These are phyloP conservation scores for Pouteria campechiana DNA, from an alignment of 179 eudicot genomes.

Conservation along the genomic window DNA sequence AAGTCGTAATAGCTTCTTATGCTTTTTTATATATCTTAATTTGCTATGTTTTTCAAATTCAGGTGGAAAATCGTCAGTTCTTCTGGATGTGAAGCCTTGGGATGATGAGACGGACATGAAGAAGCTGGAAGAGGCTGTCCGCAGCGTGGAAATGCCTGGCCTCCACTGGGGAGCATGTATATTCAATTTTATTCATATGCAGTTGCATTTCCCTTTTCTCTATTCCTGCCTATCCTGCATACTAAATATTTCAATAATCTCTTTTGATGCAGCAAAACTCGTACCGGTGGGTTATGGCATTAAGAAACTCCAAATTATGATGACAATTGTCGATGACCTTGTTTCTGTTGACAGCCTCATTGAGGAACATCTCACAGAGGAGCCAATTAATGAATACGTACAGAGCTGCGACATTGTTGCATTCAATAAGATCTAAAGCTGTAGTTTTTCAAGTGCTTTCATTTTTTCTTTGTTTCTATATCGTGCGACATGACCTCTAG, in stretches of 20 bases:
- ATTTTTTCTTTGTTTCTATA: too few relatives aligned
- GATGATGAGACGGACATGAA: slow-evolving; percentile 99
- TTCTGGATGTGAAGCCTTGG: slow-evolving; percentile 96
- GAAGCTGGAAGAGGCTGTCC: slow-evolving; percentile 90
- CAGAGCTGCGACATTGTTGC: slow-evolving; percentile 98
- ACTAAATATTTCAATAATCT: not conserved
- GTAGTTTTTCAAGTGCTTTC: too few relatives aligned
- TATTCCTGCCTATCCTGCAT: not conserved
- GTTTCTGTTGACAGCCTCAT: slow-evolving; percentile 78
- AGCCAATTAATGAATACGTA: slow-evolving; percentile 71
- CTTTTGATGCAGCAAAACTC: slow-evolving; percentile 58
- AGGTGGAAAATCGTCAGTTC: slow-evolving; percentile 98
- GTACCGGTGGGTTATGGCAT: slow-evolving; percentile 90
- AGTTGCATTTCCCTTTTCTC: not conserved
- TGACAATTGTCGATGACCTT: slow-evolving; percentile 87
- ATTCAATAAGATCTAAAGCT: slow-evolving; percentile 88
- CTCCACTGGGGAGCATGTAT: slow-evolving; percentile 98
- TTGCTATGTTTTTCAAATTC: not conserved
- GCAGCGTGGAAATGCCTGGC: slow-evolving; percentile 70
- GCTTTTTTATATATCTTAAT: not conserved
- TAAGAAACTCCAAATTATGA: slow-evolving; percentile 80
- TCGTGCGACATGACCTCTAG: too few relatives aligned
- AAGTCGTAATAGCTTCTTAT: too few relatives aligned
- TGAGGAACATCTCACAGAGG: slow-evolving; percentile 59
- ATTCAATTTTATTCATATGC: not conserved